Conservation (phyloP, 2,329 filamentous ascomycete genomes). For the Venturia carpophila region DNA sequence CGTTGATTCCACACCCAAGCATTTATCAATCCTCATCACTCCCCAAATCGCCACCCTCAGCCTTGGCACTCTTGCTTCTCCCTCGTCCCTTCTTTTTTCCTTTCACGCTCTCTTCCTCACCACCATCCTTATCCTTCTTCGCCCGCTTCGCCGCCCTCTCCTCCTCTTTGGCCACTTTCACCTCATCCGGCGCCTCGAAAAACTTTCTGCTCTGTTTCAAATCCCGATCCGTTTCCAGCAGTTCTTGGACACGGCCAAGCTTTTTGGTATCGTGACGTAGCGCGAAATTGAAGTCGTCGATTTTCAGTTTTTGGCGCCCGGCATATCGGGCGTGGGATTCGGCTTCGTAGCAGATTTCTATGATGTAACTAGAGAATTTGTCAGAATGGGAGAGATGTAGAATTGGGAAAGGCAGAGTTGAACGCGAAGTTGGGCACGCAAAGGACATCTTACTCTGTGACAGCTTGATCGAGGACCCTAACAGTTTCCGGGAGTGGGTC, state of each 20-base stretch:
- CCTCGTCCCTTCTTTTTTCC: slow-evolving; percentile 26
- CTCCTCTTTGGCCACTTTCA: slow-evolving; percentile 46
- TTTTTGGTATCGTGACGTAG: slow-evolving; percentile 78
- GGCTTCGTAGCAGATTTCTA: slow-evolving; percentile 85
- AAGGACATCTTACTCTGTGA: slow-evolving; percentile 56
- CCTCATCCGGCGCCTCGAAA: slow-evolving; percentile 59
- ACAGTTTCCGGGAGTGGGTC: slow-evolving; percentile 77
- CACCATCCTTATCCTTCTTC: slow-evolving; percentile 18
- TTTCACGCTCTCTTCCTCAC: slow-evolving; percentile 22
- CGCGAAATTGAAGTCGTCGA: slow-evolving; percentile 95
- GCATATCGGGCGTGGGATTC: slow-evolving; percentile 78
- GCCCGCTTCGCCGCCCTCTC: slow-evolving; percentile 28
- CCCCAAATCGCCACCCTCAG: slow-evolving; percentile 20
- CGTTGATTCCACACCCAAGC: background rate
- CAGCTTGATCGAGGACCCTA: slow-evolving; percentile 83
- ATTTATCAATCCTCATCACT: background rate
- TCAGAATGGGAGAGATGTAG: background rate
- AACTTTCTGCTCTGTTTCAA: slow-evolving; percentile 76
- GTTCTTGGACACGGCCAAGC: slow-evolving; percentile 80
- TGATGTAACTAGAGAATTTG: slow-evolving; percentile 56
- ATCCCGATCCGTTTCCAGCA: slow-evolving; percentile 79
- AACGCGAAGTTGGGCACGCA: background rate
- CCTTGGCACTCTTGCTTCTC: slow-evolving; percentile 28
- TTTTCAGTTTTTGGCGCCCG: slow-evolving; percentile 91
- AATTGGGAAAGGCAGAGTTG: background rate